Evolutionary conservation across 108 stramenopile species (phyloP).

Genomic region (Cyclotella baltica): DNA sequence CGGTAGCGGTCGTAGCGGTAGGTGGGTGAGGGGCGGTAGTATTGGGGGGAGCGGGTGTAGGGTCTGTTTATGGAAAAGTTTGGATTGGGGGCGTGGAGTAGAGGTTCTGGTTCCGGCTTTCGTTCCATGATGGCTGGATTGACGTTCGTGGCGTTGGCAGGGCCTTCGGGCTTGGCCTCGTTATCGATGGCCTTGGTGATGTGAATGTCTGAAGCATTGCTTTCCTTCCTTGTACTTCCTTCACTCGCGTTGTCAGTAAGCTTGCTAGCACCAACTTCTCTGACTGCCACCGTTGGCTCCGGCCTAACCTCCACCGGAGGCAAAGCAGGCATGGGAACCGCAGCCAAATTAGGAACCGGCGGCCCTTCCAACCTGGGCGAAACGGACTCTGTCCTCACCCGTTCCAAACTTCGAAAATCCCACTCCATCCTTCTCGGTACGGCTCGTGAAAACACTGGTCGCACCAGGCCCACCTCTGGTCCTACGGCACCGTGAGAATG

Average conservation of each 20-base stretch:
- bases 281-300: background rate
- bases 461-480: background rate
- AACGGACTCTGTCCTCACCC: background rate
- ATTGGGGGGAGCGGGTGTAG: conserved; percentile 1
- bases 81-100: background rate
- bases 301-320: background rate
- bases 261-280: background rate
- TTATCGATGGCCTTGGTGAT: background rate
- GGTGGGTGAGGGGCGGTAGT: conserved; percentile 31
- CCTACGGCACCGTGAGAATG: no score
- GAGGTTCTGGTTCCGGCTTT: background rate
- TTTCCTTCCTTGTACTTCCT: background rate
- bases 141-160: background rate
- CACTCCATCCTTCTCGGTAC: conserved; percentile 16
- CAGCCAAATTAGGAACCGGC: background rate
- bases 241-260: background rate
- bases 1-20: background rate
- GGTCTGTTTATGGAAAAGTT: no score
- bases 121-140: background rate
- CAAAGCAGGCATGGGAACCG: background rate
- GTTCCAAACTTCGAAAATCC: conserved; percentile 41
- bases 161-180: background rate
- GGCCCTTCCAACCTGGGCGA: background rate
- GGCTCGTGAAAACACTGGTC: background rate
- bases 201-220: no score